Evolutionary conservation across 805 yeast genomes (phyloP).

Genomic region (Suhomyces canberraensis): DNA sequence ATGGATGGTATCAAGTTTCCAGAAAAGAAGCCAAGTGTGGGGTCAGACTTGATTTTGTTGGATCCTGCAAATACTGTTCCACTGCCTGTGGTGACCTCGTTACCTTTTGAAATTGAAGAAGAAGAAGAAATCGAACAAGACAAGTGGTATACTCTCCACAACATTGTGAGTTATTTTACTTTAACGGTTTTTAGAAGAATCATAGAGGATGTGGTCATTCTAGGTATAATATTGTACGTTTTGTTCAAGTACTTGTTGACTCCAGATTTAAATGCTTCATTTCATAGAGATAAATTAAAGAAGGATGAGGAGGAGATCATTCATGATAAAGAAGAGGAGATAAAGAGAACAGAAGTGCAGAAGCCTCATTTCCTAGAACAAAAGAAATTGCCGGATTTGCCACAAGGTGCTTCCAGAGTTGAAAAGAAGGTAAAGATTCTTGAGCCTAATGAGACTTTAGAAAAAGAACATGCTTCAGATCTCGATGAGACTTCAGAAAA

Average conservation of each 20-base stretch:
- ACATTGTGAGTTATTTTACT: slow-evolving; percentile 4
- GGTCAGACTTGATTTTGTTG: slow-evolving; percentile 8
- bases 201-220: slow-evolving; percentile 50
- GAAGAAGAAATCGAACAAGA: neutral
- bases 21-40: slow-evolving; percentile 5
- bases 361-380: neutral
- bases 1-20: slow-evolving; percentile 39
- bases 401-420: neutral
- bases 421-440: slow-evolving; percentile 21
- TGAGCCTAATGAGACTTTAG: slow-evolving; percentile 15
- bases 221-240: slow-evolving; percentile 16
- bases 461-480: slow-evolving; percentile 10
- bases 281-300: neutral
- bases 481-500: neutral
- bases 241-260: neutral
- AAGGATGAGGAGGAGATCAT: neutral
- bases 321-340: neutral
- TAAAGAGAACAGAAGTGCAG: neutral
- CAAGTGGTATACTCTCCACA: neutral
- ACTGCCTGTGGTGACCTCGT: neutral
- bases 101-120: neutral
- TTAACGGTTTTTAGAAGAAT: slow-evolving; percentile 22
- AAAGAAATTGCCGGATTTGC: slow-evolving; percentile 3
- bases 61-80: slow-evolving; percentile 1
- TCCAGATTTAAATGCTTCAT: neutral